Percentiles rank a stretch among this genome's conserved stretches.
These are phyloP conservation scores for Puccinia triticina DNA, from an alignment of 1,284 basidiomycete genomes.

Conservation along the genomic window DNA sequence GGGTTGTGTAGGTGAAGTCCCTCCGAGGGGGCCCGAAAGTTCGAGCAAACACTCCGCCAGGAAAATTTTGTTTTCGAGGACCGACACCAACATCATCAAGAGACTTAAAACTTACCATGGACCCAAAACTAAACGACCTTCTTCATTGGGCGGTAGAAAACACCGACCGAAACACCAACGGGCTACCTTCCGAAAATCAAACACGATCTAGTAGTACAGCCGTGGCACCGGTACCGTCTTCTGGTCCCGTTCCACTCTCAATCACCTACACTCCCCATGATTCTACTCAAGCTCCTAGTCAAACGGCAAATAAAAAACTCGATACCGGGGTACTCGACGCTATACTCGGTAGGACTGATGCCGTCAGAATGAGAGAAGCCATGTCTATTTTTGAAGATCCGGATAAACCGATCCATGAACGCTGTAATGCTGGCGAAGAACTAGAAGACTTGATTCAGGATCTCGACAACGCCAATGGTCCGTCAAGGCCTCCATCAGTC, in stretches of 20 bases:
- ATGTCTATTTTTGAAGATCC: slow-evolving; percentile 33
- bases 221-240: slow-evolving; percentile 23
- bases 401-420: slow-evolving; percentile 7
- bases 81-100: too few species aligned
- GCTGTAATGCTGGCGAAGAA: slow-evolving; percentile 34
- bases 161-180: slow-evolving; percentile 32
- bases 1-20: too few species aligned
- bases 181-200: neutral
- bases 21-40: too few species aligned
- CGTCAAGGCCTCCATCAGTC: neutral
- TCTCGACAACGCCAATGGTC: slow-evolving; percentile 49
- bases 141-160: slow-evolving; percentile 50
- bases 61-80: too few species aligned
- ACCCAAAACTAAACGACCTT: slow-evolving; percentile 40
- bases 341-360: slow-evolving; percentile 45
- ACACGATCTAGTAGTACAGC: slow-evolving; percentile 3
- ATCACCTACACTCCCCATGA: slow-evolving; percentile 1
- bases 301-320: slow-evolving; percentile 15
- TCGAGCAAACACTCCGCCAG: too few species aligned
- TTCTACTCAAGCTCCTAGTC: neutral
- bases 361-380: slow-evolving; percentile 39
- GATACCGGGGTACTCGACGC: slow-evolving; percentile 38
- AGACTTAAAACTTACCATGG: neutral
- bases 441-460: slow-evolving; percentile 49
- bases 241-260: neutral